Evolutionary conservation across 371 early-diverging fungal species (phyloP).

Genomic region (Gilbertella persicaria): DNA sequence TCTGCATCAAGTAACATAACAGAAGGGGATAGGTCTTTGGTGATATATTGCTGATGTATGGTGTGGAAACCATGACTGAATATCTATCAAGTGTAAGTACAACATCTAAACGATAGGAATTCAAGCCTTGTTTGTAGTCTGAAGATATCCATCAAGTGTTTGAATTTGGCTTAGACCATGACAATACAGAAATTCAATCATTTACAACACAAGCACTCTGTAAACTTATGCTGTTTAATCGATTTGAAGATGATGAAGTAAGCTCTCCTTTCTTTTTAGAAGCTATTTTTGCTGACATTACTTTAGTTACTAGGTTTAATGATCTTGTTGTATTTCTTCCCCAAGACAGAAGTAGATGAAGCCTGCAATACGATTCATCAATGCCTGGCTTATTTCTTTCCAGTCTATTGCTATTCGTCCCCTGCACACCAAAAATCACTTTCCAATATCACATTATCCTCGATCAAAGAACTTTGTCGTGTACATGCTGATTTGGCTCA

Average conservation of each 20-base stretch:
- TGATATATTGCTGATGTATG: constrained; percentile 63
- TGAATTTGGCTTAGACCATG: constrained; percentile 52
- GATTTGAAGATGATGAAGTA: constrained; percentile 57
- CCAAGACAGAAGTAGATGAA: constrained; percentile 52
- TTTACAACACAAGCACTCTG: constrained; percentile 63
- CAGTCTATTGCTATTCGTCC: constrained; percentile 76
- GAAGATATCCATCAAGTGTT: constrained; percentile 48
- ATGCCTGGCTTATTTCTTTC: constrained; percentile 85
- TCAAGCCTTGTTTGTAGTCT: constrained; percentile 20
- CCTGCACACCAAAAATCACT: constrained; percentile 65
- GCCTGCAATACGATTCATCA: constrained; percentile 72
- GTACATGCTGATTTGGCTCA: constrained; percentile 36
- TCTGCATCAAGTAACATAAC: not conserved
- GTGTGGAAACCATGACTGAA: constrained; percentile 33
- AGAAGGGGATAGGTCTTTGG: constrained; percentile 19
- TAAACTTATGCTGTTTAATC: constrained; percentile 66
- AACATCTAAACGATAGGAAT: not conserved
- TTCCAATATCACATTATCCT: constrained; percentile 36
- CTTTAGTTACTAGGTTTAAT: constrained; percentile 66
- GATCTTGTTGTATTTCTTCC: constrained; percentile 79
- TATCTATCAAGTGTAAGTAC: constrained; percentile 42
- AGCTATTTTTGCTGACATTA: not conserved
- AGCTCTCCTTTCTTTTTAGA: constrained; percentile 3
- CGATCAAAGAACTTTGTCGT: constrained; percentile 39
- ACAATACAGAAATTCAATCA: constrained; percentile 50